Evolutionary conservation across 2,329 filamentous ascomycete genomes (phyloP).

Genomic region (Curvularia hawaiiensis): DNA sequence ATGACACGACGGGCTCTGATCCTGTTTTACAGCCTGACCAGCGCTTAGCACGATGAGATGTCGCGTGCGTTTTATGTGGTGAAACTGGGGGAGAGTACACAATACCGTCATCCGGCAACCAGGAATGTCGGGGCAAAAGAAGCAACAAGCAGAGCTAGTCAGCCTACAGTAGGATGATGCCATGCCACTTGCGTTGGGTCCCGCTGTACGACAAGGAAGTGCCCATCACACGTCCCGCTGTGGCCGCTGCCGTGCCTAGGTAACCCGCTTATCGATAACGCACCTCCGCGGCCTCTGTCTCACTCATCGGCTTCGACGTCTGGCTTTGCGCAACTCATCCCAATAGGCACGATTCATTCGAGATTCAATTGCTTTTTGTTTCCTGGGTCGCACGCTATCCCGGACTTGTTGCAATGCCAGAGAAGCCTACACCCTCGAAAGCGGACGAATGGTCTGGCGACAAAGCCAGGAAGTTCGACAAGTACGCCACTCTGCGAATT

Average conservation of each 20-base stretch:
- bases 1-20: not conserved
- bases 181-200: not conserved
- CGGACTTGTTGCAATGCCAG: slow-evolving; percentile 7
- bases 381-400: not conserved
- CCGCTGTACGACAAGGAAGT: not conserved
- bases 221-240: not conserved
- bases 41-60: not conserved
- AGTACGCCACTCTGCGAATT: slow-evolving; percentile 31
- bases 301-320: not conserved
- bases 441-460: slow-evolving; percentile 30
- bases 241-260: not conserved
- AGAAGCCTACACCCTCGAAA: slow-evolving; percentile 21
- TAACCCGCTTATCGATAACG: slow-evolving; percentile 20
- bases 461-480: slow-evolving; percentile 48
- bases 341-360: not conserved
- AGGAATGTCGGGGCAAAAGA: not conserved
- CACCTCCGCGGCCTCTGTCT: slow-evolving; percentile 9
- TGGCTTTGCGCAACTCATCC: not conserved
- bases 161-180: not conserved
- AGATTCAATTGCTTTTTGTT: not conserved
- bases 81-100: not conserved
- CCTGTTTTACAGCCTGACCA: not conserved
- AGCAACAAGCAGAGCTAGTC: not conserved
- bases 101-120: not conserved
- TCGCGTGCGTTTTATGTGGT: not conserved